phyloP scores from a whole-genome alignment of 306 rosid genomes.

The Heteromeles arbutifolia region DNA sequence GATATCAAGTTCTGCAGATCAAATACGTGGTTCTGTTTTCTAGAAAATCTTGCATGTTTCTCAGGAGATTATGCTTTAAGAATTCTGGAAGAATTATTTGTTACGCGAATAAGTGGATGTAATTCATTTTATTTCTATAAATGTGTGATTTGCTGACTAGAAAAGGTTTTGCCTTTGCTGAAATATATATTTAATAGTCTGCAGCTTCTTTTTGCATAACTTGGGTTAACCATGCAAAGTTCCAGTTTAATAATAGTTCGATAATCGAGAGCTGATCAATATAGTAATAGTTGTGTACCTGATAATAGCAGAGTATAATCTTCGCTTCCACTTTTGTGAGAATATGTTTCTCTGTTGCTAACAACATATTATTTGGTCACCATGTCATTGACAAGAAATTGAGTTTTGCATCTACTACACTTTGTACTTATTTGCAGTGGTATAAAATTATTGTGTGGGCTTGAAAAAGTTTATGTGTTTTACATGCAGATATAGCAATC shows the following conservation, averaged over 20 bases:
- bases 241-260: background rate
- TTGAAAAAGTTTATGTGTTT: background rate
- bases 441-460: background rate
- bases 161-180: background rate
- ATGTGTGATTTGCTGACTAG: background rate
- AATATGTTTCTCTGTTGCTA: background rate
- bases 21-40: background rate
- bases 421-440: background rate
- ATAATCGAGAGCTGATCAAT: background rate
- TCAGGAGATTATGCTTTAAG: background rate
- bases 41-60: background rate
- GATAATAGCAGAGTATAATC: background rate
- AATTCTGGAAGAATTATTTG: background rate
- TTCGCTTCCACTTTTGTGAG: background rate
- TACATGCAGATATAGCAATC: constrained; percentile 49
- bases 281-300: background rate
- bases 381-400: background rate
- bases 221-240: background rate
- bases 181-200: background rate
- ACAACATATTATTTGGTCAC: background rate
- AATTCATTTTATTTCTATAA: background rate
- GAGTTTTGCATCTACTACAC: background rate
- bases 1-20: background rate
- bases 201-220: background rate
- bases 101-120: background rate